A percentile compares a stretch with the other conserved stretches of the same genome.
phyloP scores from a whole-genome alignment of 1,284 basidiomycete species.

The Bondarzewia mesenterica region DNA sequence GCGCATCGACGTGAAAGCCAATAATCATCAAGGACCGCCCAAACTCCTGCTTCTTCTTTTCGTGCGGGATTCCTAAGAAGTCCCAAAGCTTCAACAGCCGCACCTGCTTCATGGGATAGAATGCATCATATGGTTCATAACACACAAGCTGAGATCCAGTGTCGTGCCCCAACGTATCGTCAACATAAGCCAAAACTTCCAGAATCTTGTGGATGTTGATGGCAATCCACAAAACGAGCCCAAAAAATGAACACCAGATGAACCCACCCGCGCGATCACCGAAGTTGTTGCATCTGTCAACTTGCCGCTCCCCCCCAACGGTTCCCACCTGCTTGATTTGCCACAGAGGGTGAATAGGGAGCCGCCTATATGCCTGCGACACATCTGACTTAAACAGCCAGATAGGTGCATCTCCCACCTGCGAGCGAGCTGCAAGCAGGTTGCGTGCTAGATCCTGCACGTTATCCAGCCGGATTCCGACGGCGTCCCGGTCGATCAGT shows the following conservation, averaged over 20 bases:
- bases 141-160: not conserved
- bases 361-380: constrained; percentile 24
- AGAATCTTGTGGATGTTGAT: not conserved
- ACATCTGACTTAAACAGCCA: constrained; percentile 32
- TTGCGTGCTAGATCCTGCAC: constrained; percentile 21
- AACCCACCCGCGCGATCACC: constrained; percentile 15
- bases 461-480: constrained; percentile 23
- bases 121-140: constrained; percentile 4
- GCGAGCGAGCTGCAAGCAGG: constrained; percentile 12
- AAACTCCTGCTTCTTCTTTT: constrained; percentile 1
- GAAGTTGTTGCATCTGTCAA: constrained; percentile 28
- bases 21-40: not conserved
- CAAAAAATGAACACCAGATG: constrained; percentile 1
- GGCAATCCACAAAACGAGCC: not conserved
- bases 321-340: constrained; percentile 33
- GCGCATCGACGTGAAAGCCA: constrained; percentile 1
- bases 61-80: constrained; percentile 2
- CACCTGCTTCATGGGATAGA: not conserved
- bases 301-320: constrained; percentile 14
- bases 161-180: not conserved
- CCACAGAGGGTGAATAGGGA: constrained; percentile 33
- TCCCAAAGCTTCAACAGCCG: constrained; percentile 4
- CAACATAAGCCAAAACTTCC: not conserved
- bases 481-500: constrained; percentile 21
- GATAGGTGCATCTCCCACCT: not conserved